phyloP scores from a whole-genome alignment of 1,284 basidiomycete genomes.

The Neolentinus lepideus region DNA sequence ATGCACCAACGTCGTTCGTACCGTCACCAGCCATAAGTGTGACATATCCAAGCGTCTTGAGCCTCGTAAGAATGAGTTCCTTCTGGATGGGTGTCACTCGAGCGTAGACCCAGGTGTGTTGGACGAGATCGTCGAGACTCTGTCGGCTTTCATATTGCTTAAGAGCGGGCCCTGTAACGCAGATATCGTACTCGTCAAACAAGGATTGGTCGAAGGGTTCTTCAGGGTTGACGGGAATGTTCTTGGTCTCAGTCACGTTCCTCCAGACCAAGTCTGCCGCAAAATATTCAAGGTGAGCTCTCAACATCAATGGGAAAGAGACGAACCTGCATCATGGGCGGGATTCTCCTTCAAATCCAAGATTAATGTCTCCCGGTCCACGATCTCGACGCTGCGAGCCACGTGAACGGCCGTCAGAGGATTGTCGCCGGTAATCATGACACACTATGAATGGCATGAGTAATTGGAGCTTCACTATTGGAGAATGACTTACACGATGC shows the following conservation, averaged over 20 bases:
- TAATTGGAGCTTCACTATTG: not conserved
- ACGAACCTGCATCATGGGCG: constrained; percentile 54
- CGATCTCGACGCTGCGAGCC: constrained; percentile 90
- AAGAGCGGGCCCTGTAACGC: constrained; percentile 88
- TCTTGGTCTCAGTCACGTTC: constrained; percentile 83
- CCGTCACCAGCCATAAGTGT: constrained; percentile 98
- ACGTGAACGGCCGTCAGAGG: constrained; percentile 93
- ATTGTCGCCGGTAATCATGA: constrained; percentile 98
- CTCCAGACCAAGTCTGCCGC: constrained; percentile 83
- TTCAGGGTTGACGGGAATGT: constrained; percentile 77
- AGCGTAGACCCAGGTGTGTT: constrained; percentile 95
- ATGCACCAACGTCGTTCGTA: constrained; percentile 93
- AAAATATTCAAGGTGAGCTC: too few relatives aligned
- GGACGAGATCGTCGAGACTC: constrained; percentile 73
- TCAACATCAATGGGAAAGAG: constrained; percentile 8
- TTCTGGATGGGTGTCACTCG: constrained; percentile 95
- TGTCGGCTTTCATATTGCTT: constrained; percentile 68
- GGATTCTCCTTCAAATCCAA: constrained; percentile 84
- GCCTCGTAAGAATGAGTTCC: constrained; percentile 84
- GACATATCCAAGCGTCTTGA: constrained; percentile 82
- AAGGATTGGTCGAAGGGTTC: constrained; percentile 73
- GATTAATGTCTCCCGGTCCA: constrained; percentile 89
- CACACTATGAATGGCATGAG: constrained; percentile 47
- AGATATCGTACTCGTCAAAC: constrained; percentile 86
- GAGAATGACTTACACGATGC: constrained; percentile 67